Conservation (phyloP, 176 grass and related monocot species). For the Microstegium vimineum region DNA sequence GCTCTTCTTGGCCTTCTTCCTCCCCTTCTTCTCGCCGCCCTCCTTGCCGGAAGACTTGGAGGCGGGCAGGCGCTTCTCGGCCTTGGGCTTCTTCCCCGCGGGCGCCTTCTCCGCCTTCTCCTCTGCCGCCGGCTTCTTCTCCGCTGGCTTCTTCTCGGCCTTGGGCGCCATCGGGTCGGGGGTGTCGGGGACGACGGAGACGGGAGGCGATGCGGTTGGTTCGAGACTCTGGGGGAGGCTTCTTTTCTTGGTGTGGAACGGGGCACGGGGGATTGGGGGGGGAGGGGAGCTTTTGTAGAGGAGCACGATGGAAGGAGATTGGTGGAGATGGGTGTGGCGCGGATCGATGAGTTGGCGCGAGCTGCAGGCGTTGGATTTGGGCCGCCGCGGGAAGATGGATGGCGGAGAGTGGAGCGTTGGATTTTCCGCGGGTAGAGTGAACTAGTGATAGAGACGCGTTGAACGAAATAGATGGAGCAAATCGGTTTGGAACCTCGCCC, state of each 20-base stretch:
- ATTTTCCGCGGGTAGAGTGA: background rate
- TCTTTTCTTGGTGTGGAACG: background rate
- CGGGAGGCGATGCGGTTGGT: background rate
- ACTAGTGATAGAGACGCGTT: no score
- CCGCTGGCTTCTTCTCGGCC: conserved; percentile 53
- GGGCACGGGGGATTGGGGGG: no score
- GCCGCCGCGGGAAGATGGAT: background rate
- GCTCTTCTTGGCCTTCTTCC: conserved; percentile 56
- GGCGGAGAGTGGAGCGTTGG: background rate
- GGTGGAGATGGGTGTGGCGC: background rate
- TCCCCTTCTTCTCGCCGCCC: conserved; percentile 37
- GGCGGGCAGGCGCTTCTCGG: conserved; percentile 49
- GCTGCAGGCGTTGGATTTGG: background rate
- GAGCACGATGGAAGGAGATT: background rate
- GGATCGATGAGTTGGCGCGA: conserved; percentile 23
- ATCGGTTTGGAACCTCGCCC: no score
- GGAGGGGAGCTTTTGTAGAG: background rate
- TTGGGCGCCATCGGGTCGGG: conserved; percentile 39
- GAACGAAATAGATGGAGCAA: no score
- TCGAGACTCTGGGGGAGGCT: background rate
- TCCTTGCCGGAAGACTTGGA: conserved; percentile 43
- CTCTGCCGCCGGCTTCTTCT: conserved; percentile 42
- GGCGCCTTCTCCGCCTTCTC: conserved; percentile 39
- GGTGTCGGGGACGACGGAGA: background rate
- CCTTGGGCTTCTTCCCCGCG: conserved; percentile 58